phyloP scores from a whole-genome alignment of 306 rosid species.

The Styphnolobium japonicum region DNA sequence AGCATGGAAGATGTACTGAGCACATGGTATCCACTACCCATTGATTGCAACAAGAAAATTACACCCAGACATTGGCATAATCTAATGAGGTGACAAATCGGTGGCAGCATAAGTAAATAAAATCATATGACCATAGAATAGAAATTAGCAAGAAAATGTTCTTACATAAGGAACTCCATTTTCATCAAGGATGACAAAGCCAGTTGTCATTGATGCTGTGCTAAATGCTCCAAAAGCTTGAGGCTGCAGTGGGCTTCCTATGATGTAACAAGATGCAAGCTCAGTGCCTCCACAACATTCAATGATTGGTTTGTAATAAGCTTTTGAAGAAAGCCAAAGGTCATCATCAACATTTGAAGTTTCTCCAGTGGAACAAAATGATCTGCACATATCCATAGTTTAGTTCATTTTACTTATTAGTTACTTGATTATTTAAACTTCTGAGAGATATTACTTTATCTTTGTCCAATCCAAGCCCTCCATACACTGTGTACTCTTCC shows the following conservation, averaged over 20 bases:
- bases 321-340: conserved; percentile 90
- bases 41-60: neutral
- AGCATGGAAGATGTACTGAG: neutral
- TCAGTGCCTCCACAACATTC: conserved; percentile 94
- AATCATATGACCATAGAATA: neutral
- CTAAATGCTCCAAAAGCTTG: conserved; percentile 93
- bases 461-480: conserved; percentile 90
- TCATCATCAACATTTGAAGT: conserved; percentile 85
- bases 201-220: conserved; percentile 68
- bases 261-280: conserved; percentile 62
- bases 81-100: neutral
- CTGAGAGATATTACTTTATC: conserved; percentile 57
- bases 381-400: conserved; percentile 43
- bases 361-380: conserved; percentile 76
- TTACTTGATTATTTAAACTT: neutral
- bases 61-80: neutral
- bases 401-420: conserved; percentile 15
- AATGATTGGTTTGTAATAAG: conserved; percentile 64
- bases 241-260: conserved; percentile 68
- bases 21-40: neutral
- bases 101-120: neutral
- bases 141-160: neutral
- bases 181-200: conserved; percentile 73
- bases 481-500: conserved; percentile 86
- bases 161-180: conserved; percentile 70